Base-by-base conservation (phyloP, 75 land plant species). In the Cryptomeria japonica region DNA sequence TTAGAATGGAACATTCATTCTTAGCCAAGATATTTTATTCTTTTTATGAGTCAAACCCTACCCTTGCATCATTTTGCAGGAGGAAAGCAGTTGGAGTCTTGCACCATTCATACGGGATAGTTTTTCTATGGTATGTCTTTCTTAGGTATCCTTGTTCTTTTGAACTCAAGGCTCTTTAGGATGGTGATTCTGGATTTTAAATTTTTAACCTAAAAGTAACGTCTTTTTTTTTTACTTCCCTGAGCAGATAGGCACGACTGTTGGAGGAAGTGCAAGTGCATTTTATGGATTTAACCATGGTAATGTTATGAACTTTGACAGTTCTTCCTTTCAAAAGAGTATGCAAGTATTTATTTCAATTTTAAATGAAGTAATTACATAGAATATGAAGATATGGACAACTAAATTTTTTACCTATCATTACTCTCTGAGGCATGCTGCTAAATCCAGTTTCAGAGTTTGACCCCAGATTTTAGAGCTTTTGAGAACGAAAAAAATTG, bases 261-360 rank as follows among this genome's bases (percentile, higher is more conserved):
- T 95, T 88, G 97, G 96, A 85, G 97, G 97, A 51, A 92, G 93
- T 64, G 82, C 93, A 41, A 90, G 96, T 83, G 95, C 93, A 42
- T 96, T 96, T 84, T 94, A 96, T 88, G 96, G 96, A 25, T 94
- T 96, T 90, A 96, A 96, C 79, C 88, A 90, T 87, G 95, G 96
- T 96, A 89, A 39, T 84, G 2, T 61, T 1, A 38, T 79, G 7
- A 19, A 80, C 18, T 10, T 80, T 80, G 19, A 80, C 22, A 80
- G 19, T 25, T 80, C 25, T 15, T 19, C 49, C 28, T 42, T 39
- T 22, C 18, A 86, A 86, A 80, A 80, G 28, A 80, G 46, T 41
- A 80, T 37, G 18, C 22, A 80, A 7, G 22, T 80, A 80, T 28
- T 72, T 31, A 10, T 31, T 31, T 31, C 6, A 80, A 22, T 80